Conservation (phyloP, 2,329 filamentous ascomycete genomes). For the Paramyrothecium sp. region DNA sequence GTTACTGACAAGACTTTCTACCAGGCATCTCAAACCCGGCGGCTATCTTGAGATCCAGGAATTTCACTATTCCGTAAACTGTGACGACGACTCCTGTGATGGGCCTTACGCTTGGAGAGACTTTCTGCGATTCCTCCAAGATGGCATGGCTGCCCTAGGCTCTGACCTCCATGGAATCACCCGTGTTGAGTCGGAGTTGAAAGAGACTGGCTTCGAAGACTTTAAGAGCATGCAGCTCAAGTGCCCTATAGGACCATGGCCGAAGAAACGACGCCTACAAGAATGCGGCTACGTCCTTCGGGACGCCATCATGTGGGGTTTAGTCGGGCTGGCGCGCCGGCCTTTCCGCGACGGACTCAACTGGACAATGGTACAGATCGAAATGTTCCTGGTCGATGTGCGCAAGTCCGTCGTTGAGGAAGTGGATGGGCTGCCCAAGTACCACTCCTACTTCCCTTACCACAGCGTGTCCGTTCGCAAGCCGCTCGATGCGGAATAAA, state of each 20-base stretch:
- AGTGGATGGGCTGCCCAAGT: constrained; percentile 28
- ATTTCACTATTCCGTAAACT: constrained; percentile 36
- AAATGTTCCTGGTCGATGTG: constrained; percentile 42
- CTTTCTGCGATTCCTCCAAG: constrained; percentile 38
- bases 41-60: constrained; percentile 51
- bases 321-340: constrained; percentile 34
- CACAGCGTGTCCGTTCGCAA: constrained; percentile 37
- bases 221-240: constrained; percentile 41
- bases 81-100: constrained; percentile 43
- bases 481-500: constrained; percentile 18
- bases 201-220: constrained; percentile 38
- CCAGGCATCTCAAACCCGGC: constrained; percentile 49
- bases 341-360: constrained; percentile 37
- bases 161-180: constrained; percentile 40
- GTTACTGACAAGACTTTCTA: not conserved
- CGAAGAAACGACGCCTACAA: constrained; percentile 37
- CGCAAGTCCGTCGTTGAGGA: constrained; percentile 35
- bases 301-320: constrained; percentile 38
- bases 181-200: constrained; percentile 31
- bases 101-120: constrained; percentile 46
- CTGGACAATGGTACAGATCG: constrained; percentile 40
- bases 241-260: constrained; percentile 48
- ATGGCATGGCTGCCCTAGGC: constrained; percentile 39
- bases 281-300: constrained; percentile 45
- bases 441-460: constrained; percentile 39